Conservation (phyloP, 2,329 filamentous ascomycete genomes). For the Thielaviopsis ethacetica region DNA sequence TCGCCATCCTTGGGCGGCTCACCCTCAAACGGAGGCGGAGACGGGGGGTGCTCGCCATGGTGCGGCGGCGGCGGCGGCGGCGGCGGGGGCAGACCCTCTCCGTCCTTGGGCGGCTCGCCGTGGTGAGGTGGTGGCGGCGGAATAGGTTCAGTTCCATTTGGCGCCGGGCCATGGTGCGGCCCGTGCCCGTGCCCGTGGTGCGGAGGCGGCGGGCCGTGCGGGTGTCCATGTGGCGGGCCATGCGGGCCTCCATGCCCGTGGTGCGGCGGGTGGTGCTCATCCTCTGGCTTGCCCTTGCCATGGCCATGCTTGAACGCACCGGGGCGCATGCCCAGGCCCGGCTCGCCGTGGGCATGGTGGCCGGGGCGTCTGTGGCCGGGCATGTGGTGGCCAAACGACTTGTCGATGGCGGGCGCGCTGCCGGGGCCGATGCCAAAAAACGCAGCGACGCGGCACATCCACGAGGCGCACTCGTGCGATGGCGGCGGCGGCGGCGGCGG, state of each 20-base stretch:
- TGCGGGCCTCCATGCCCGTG: not conserved
- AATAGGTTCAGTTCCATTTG: not conserved
- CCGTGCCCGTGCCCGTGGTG: not conserved
- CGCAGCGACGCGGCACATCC: not conserved
- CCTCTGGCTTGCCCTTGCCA: not conserved
- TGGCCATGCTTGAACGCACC: constrained; percentile 2
- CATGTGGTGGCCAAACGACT: not conserved
- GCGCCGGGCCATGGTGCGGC: not conserved
- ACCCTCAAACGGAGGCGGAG: not conserved
- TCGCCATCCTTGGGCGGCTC: not conserved
- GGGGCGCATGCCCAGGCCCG: constrained; percentile 8
- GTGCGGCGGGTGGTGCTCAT: not conserved
- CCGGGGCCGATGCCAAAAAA: not conserved
- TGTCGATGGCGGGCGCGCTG: not conserved
- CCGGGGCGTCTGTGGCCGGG: constrained; percentile 6
- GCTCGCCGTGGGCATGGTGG: constrained; percentile 4
- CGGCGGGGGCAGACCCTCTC: not conserved
- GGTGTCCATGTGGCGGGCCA: not conserved
- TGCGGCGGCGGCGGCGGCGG: not conserved
- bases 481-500: not conserved
- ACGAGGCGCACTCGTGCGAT: not conserved
- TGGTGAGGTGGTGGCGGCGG: not conserved
- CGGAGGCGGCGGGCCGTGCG: not conserved
- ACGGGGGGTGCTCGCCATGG: not conserved
- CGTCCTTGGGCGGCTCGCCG: not conserved